phyloP scores from a whole-genome alignment of 139 green algal species.

The Closterium sp. region DNA sequence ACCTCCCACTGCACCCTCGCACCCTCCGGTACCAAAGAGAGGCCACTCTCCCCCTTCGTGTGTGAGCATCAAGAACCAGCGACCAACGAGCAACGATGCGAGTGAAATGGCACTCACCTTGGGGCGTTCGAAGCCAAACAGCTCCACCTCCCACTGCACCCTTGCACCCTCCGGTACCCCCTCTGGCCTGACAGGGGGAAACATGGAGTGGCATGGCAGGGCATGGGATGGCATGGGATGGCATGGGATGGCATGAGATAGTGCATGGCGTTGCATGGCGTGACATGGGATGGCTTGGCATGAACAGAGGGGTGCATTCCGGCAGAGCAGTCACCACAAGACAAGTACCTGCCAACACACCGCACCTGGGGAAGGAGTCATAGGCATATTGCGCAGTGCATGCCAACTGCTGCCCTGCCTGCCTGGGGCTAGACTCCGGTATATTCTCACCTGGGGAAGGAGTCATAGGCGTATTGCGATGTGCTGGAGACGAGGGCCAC shows the following conservation, averaged over 20 bases:
- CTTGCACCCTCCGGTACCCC: neutral
- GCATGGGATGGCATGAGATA: neutral
- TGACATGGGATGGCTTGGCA: neutral
- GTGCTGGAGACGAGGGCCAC: neutral
- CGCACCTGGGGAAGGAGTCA: neutral
- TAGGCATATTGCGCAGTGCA: neutral
- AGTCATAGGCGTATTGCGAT: neutral
- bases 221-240: neutral
- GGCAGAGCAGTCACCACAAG: too few relatives aligned
- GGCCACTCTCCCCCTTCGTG: neutral
- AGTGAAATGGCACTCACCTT: neutral
- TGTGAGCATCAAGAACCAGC: too few relatives aligned
- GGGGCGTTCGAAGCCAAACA: neutral
- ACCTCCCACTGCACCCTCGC: neutral
- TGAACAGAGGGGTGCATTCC: neutral
- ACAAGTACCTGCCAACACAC: neutral
- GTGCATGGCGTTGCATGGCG: neutral
- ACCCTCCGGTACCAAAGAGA: neutral
- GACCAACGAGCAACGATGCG: too few relatives aligned
- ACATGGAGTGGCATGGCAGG: neutral
- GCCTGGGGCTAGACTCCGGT: neutral
- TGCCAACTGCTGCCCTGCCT: neutral
- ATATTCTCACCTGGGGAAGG: neutral
- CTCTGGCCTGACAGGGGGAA: neutral
- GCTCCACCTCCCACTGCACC: conserved; percentile 8